These are phyloP conservation scores for Termitomyces eurrhizus DNA, from an alignment of 768 basidiomycete genomes.

Conservation along the genomic window DNA sequence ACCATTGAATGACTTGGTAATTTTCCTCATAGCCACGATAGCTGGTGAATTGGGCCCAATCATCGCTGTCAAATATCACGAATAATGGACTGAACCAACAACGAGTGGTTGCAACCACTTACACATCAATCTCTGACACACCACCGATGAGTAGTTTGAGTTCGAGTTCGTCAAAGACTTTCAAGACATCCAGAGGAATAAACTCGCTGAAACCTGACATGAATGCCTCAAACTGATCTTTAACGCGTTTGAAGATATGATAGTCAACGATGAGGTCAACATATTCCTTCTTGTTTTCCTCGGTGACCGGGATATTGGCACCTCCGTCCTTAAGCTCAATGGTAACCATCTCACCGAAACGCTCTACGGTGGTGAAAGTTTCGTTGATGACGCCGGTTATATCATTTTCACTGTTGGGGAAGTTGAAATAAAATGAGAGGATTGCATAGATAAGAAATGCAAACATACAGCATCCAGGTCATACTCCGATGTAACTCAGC, in stretches of 20 bases:
- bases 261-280: conserved; percentile 93
- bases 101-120: conserved; percentile 32
- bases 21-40: conserved; percentile 95
- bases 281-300: conserved; percentile 99
- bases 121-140: conserved; percentile 99
- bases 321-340: conserved; percentile 93
- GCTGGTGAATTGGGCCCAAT: conserved; percentile 99
- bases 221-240: conserved; percentile 99
- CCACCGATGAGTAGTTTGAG: conserved; percentile 96
- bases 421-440: not conserved
- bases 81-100: not conserved
- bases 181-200: conserved; percentile 95
- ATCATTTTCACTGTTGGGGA: conserved; percentile 76
- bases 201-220: conserved; percentile 99
- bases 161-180: conserved; percentile 98
- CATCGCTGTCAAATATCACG: conserved; percentile 52
- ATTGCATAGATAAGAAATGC: conserved; percentile 13
- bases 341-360: conserved; percentile 97
- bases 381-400: conserved; percentile 98
- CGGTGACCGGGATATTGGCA: conserved; percentile 79
- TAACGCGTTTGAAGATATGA: conserved; percentile 94
- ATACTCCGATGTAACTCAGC: conserved; percentile 91
- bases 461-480: conserved; percentile 92
- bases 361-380: conserved; percentile 94
- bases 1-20: conserved; percentile 98